Evolutionary conservation across 306 rosid genomes (phyloP).

Genomic region (Sicyos baderoa): DNA sequence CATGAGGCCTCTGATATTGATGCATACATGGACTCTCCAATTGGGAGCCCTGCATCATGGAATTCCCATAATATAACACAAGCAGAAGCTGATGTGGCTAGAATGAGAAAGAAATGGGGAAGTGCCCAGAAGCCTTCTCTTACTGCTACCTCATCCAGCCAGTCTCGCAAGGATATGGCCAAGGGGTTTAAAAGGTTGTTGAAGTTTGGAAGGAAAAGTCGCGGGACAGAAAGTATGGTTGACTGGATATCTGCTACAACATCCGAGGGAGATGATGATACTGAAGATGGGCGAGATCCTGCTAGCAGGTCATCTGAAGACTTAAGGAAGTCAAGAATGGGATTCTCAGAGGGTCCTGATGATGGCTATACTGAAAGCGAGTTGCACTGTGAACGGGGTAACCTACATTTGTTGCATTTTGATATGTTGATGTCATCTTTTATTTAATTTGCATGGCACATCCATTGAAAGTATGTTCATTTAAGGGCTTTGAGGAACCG

Average conservation of each 20-base stretch:
- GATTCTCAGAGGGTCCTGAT: conserved; percentile 75
- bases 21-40: conserved; percentile 79
- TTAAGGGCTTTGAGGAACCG: neutral
- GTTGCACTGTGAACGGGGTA: conserved; percentile 79
- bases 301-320: conserved; percentile 84
- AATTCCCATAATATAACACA: conserved; percentile 73
- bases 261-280: conserved; percentile 97
- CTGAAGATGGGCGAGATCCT: conserved; percentile 85
- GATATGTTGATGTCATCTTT: neutral
- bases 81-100: conserved; percentile 73
- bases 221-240: conserved; percentile 71
- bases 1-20: conserved; percentile 87
- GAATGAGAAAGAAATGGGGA: conserved; percentile 99
- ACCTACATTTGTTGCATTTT: conserved; percentile 8
- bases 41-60: conserved; percentile 95
- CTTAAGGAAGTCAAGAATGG: conserved; percentile 95
- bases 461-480: conserved; percentile 3
- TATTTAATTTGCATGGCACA: conserved; percentile 3
- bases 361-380: conserved; percentile 80
- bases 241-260: conserved; percentile 99
- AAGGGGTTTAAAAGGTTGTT: conserved; percentile 85
- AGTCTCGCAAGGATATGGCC: conserved; percentile 84
- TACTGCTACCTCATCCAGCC: conserved; percentile 67
- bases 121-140: conserved; percentile 83
- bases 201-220: conserved; percentile 86